Evolutionary conservation across 129 eudicot species (phyloP).

Genomic region (Pseudognaphalium luteoalbum): DNA sequence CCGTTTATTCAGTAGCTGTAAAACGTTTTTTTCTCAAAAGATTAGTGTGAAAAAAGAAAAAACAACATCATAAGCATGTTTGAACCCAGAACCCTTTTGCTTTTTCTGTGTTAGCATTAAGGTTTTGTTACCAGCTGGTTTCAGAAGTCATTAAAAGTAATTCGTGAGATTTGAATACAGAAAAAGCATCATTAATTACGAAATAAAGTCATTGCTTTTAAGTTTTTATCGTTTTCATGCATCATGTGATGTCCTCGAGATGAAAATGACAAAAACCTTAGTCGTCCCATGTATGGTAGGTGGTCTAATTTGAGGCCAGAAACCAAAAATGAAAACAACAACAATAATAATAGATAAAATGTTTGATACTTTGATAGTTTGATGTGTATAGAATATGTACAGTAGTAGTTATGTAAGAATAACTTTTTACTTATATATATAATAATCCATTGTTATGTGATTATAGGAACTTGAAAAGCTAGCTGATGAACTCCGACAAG

Average conservation of each 20-base stretch:
- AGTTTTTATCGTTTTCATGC: not conserved
- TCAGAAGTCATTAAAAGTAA: not conserved
- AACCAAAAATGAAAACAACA: not conserved
- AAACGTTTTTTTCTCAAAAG: not conserved
- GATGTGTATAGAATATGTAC: too few relatives aligned
- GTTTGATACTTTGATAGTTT: too few relatives aligned
- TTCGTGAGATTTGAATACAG: not conserved
- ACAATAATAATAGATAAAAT: not conserved
- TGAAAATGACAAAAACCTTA: not conserved
- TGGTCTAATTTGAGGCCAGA: too few relatives aligned
- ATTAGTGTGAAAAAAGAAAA: too few relatives aligned
- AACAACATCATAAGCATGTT: not conserved
- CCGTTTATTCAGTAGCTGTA: not conserved
- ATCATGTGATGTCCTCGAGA: not conserved
- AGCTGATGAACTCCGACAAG: constrained; percentile 60
- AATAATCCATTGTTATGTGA: not conserved
- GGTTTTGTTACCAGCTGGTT: not conserved
- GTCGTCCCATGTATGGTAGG: not conserved
- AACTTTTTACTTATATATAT: too few relatives aligned
- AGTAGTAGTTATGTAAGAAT: too few relatives aligned
- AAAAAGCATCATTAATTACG: not conserved
- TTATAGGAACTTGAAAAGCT: constrained; percentile 51
- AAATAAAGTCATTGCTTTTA: not conserved
- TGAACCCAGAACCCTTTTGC: not conserved
- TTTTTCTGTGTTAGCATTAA: not conserved